These are phyloP conservation scores for Fraxinus ornus DNA, from an alignment of 305 asterid genomes.

Conservation along the genomic window DNA sequence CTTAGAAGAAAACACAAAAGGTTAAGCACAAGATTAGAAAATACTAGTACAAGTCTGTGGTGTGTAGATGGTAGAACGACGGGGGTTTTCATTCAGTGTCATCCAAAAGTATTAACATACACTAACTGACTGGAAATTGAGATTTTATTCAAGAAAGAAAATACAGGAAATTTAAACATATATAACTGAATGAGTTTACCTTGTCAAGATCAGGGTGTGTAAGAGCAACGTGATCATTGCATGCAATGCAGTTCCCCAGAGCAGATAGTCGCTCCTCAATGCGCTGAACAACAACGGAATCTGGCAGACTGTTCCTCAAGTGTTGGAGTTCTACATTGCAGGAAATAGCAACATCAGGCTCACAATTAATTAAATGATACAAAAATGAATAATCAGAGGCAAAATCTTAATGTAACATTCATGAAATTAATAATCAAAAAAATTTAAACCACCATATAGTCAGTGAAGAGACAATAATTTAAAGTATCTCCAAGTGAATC, in stretches of 20 bases:
- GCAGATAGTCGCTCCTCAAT: slow-evolving; percentile 88
- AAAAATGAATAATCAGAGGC: not conserved
- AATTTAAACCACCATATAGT: not conserved
- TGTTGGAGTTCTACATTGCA: slow-evolving; percentile 71
- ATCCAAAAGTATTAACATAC: not conserved
- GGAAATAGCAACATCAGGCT: slow-evolving; percentile 21
- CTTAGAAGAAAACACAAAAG: not conserved
- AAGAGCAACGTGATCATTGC: slow-evolving; percentile 95
- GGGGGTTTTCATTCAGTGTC: not conserved
- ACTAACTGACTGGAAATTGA: not conserved
- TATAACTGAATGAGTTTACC: slow-evolving; percentile 38
- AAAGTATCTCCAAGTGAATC: not conserved
- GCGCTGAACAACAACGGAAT: slow-evolving; percentile 85
- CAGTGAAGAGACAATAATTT: not conserved
- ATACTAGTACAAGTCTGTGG: not conserved
- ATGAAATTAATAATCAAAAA: not conserved
- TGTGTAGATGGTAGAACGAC: not conserved
- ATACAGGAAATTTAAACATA: not conserved
- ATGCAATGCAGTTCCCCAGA: slow-evolving; percentile 83
- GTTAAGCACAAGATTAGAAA: not conserved
- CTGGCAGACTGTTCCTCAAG: slow-evolving; percentile 82
- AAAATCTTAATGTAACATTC: not conserved
- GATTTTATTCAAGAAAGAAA: slow-evolving; percentile 2
- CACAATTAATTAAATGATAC: not conserved
- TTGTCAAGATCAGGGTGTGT: slow-evolving; percentile 82